phyloP scores from a whole-genome alignment of 345 rosid species.

The Brassica juncea region DNA sequence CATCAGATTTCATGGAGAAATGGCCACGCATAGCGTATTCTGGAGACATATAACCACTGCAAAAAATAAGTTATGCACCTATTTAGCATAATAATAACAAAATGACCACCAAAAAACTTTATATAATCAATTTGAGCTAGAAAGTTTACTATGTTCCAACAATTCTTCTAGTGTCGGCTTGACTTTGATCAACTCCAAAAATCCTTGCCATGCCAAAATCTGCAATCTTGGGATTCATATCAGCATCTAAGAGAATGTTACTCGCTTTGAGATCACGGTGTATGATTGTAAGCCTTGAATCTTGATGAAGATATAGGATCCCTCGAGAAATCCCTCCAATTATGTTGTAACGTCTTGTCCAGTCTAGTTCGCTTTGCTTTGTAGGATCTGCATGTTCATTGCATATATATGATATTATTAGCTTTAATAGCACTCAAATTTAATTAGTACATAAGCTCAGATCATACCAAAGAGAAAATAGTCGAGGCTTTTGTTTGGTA shows the following conservation, averaged over 20 bases:
- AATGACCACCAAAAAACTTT: not conserved
- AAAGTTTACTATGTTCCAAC: constrained; percentile 21
- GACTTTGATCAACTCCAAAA: constrained; percentile 11
- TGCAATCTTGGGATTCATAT: constrained; percentile 1
- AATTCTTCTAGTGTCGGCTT: constrained; percentile 13
- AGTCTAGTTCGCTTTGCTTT: constrained; percentile 2
- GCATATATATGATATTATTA: not conserved
- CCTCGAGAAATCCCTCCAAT: constrained; percentile 12
- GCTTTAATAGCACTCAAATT: not conserved
- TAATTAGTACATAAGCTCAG: not conserved
- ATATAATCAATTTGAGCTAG: not conserved
- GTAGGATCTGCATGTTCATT: not conserved
- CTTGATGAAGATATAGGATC: constrained; percentile 5
- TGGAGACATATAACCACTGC: not conserved
- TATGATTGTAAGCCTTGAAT: constrained; percentile 9
- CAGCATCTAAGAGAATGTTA: not conserved
- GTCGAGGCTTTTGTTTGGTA: constrained; percentile 13
- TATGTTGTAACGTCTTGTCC: constrained; percentile 1
- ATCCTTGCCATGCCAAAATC: constrained; percentile 10
- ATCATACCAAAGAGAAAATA: constrained; percentile 4
- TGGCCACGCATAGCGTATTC: not conserved
- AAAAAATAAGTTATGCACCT: not conserved
- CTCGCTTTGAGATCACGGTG: constrained; percentile 11
- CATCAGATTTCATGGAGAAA: not conserved
- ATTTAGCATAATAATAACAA: not conserved